Conservation (phyloP, 164 flowering plant genomes). For the Sedum album region DNA sequence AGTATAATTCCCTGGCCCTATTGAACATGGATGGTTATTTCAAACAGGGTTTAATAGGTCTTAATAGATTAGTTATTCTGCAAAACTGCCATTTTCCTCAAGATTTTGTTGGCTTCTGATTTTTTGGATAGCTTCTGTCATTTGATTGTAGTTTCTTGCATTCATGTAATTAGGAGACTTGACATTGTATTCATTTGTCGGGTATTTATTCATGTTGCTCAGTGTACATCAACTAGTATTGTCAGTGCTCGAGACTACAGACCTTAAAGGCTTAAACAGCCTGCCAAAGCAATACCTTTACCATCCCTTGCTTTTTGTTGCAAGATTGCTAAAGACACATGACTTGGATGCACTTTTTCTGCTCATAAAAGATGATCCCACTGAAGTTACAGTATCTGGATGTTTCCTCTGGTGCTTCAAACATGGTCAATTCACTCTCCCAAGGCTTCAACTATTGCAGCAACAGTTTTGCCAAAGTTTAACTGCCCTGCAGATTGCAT, state of each 20-base stretch:
- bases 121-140: no score
- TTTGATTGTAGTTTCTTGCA: neutral
- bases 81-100: no score
- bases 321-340: slow-evolving; percentile 8
- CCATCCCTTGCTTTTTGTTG: neutral
- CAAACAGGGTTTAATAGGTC: neutral
- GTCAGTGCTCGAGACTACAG: neutral
- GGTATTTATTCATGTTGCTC: neutral
- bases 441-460: neutral
- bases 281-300: neutral
- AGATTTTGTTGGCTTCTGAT: neutral
- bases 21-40: neutral
- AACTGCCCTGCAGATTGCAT: no score
- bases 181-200: neutral
- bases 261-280: neutral
- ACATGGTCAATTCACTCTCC: neutral
- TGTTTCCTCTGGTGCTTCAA: neutral
- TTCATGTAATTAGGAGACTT: neutral
- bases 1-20: neutral
- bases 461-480: no score
- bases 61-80: no score
- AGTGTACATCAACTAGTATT: neutral
- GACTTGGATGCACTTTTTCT: neutral
- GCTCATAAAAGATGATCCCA: neutral
- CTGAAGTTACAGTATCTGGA: neutral